These are phyloP conservation scores for Arthrobotrys sphaeroides DNA, from an alignment of 2,329 filamentous ascomycete genomes.

Conservation along the genomic window DNA sequence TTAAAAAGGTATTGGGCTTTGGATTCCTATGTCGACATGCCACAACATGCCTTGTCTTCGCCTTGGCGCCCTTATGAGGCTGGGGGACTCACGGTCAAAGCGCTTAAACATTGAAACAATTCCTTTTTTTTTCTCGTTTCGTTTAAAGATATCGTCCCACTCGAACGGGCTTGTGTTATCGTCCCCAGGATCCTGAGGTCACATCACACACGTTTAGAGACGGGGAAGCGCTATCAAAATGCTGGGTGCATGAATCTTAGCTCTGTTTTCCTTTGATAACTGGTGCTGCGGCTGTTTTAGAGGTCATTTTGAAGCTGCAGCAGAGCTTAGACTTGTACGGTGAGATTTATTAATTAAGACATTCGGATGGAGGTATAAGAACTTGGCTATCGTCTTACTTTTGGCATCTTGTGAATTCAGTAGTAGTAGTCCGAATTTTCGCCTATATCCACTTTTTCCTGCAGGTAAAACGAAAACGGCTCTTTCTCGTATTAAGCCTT, in stretches of 20 bases:
- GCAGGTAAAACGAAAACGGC: too few relatives aligned
- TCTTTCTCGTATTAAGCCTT: background rate
- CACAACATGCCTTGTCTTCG: background rate
- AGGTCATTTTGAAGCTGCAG: background rate
- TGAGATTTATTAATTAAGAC: conserved; percentile 1
- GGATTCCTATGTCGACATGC: background rate
- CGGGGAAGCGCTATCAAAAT: conserved; percentile 6
- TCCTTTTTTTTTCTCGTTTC: background rate
- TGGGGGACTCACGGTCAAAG: background rate
- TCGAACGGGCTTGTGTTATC: background rate
- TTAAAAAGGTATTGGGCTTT: background rate
- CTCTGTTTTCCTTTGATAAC: background rate
- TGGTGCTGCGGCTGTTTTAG: conserved; percentile 4
- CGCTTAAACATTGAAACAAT: background rate
- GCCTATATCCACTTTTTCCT: too few relatives aligned
- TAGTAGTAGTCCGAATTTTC: too few relatives aligned
- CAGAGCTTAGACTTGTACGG: background rate
- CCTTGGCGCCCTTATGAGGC: background rate
- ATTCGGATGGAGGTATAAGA: conserved; percentile 6
- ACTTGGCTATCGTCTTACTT: background rate
- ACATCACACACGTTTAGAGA: background rate
- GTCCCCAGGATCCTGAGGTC: background rate
- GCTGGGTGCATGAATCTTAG: background rate
- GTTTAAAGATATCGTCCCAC: background rate
- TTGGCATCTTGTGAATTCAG: too few relatives aligned